Evolutionary conservation across 148 eudicot genomes (phyloP), one percentile per base, ranked within the genome.

Genomic region (Vaccinium darrowii): DNA sequence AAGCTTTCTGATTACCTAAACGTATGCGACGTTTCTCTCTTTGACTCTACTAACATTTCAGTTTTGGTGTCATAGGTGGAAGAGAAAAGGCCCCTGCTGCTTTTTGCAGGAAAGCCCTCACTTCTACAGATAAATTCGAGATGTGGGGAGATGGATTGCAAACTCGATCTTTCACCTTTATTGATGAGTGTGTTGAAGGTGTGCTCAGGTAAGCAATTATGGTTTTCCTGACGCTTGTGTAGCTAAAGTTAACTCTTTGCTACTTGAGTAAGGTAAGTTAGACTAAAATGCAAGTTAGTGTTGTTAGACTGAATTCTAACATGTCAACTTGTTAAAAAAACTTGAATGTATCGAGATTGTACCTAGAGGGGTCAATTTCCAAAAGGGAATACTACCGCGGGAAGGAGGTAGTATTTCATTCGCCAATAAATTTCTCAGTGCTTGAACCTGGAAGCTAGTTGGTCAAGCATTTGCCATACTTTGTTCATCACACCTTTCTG

Each of bases 61-160:
- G 74, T 54, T 82, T 75, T 14, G 56, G 54, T 13, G 25, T 21
- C 57, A 71, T 85, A 91, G 93, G 93, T 82, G 93, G 93, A 43
- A 89, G 93, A 88, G 93, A 91, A 84, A 91, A 91, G 83, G 93
- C 93, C 21, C 93, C 93, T n/a, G 93, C 93, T 86, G 93, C 93
- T 0, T 91, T 91, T 51, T 89, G 91, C 60, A 86, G 92, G 79
- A 91, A 90, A 83, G 83, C 89, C 30, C 81, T 86, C 56, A 91
- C 91, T 47, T 87, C 91, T 7, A 84, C 88, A 25, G 91, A 91
- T 74, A 91, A 85, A 79, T 91, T 91, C 84, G 93, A 91, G 87
- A 91, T 91, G 93, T 91, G 93, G 93, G 93, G 93, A 52, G 93
- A 91, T 84, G 93, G 93, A 43, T 84, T 85, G 33, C 93, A 91